Evolutionary conservation across 768 basidiomycete species (phyloP).

Genomic region (Favolaschia claudopus): DNA sequence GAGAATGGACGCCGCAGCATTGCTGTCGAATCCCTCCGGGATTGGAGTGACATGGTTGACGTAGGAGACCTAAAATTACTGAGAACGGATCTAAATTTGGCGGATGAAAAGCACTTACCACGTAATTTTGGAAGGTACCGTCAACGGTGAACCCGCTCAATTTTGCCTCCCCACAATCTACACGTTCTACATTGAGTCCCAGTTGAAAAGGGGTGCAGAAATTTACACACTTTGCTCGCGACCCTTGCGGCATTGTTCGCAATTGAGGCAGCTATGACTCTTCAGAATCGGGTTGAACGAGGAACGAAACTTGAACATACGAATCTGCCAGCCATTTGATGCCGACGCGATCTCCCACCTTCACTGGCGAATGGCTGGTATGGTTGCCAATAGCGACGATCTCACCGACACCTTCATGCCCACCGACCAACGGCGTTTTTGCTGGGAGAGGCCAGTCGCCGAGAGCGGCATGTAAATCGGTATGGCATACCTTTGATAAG

Average conservation of each 20-base stretch:
- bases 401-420: slow-evolving; percentile 86
- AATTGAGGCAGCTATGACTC: slow-evolving; percentile 61
- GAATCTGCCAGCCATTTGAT: slow-evolving; percentile 84
- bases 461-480: slow-evolving; percentile 77
- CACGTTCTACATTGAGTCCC: background rate
- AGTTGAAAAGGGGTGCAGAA: no score
- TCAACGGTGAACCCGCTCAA: slow-evolving; percentile 77
- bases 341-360: slow-evolving; percentile 82
- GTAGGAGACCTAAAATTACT: slow-evolving; percentile 60
- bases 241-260: slow-evolving; percentile 81
- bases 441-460: slow-evolving; percentile 85
- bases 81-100: background rate
- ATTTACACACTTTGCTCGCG: slow-evolving; percentile 71
- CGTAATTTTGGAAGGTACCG: slow-evolving; percentile 80
- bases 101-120: slow-evolving; percentile 41
- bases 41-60: slow-evolving; percentile 81
- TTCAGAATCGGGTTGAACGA: background rate
- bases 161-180: slow-evolving; percentile 67
- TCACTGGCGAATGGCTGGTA: slow-evolving; percentile 65
- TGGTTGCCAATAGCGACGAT: slow-evolving; percentile 81
- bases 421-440: slow-evolving; percentile 74
- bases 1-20: slow-evolving; percentile 76
- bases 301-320: slow-evolving; percentile 26
- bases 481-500: slow-evolving; percentile 66
- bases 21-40: slow-evolving; percentile 70